These are phyloP conservation scores for Penicillium sp. DNA, from an alignment of 2,329 filamentous ascomycete genomes.

Conservation along the genomic window DNA sequence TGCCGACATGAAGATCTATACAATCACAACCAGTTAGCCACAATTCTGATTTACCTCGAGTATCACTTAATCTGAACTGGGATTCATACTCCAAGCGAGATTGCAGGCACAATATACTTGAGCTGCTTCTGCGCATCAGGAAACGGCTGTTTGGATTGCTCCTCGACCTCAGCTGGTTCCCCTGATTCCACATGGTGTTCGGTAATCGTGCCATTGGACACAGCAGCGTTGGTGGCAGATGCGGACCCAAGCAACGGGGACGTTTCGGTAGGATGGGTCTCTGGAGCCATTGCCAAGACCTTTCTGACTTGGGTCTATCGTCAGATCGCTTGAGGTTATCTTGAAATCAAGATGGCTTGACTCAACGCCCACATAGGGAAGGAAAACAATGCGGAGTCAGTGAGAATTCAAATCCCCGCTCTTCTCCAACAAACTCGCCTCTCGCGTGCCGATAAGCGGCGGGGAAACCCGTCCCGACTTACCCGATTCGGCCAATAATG, in stretches of 20 bases:
- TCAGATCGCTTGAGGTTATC: constrained; percentile 1
- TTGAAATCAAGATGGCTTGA: constrained; percentile 1
- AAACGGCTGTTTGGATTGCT: constrained; percentile 30
- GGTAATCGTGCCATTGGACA: constrained; percentile 26
- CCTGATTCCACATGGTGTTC: constrained; percentile 24
- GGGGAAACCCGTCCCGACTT: constrained; percentile 7
- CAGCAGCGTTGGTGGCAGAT: constrained; percentile 27
- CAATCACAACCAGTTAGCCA: constrained; percentile 14
- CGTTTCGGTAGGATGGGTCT: constrained; percentile 37
- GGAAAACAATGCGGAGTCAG: background rate
- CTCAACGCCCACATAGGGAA: background rate
- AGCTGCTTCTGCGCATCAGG: constrained; percentile 51
- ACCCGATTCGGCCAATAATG: constrained; percentile 6
- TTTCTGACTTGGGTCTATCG: background rate
- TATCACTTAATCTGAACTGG: constrained; percentile 10
- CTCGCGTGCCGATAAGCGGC: constrained; percentile 1
- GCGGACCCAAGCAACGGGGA: constrained; percentile 45
- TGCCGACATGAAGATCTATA: constrained; percentile 66
- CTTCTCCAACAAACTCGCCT: background rate
- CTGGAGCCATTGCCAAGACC: constrained; percentile 24
- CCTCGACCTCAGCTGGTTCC: constrained; percentile 9
- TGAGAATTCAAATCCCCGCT: background rate
- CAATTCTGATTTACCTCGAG: background rate
- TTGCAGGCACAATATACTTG: constrained; percentile 58
- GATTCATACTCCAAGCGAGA: constrained; percentile 58